Evolutionary conservation across 495 filamentous ascomycete species (phyloP), one percentile per base, ranked within the genome.

Genomic region (Aspergillus heteromorphus): DNA sequence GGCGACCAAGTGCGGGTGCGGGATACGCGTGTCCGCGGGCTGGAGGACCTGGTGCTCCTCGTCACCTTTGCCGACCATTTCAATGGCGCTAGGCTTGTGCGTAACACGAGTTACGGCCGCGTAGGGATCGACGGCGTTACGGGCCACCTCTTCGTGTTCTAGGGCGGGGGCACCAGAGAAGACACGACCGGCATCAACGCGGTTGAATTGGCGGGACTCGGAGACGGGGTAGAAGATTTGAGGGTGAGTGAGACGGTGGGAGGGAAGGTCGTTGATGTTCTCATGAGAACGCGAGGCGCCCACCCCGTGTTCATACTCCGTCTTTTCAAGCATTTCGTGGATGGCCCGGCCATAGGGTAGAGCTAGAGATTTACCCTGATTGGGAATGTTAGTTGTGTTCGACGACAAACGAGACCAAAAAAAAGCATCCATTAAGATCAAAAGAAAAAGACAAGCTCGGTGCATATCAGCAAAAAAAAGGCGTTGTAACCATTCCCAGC

Each of bases 161-260:
- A 71, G 54, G 5, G 67, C 65, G 4, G 75, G 75, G 14, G 75
- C 75, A n/a, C 58, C 73, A 36, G 77, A 72, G 71, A 98, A 97
- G 36, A 88, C 90, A 58, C 86, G 85, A 34, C 87, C 95, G 7
- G 93, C 95, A 67, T 97, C 92, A 23, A 72, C 80, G 66, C 95
- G 89, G 5, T 88, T 97, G 69, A 96, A 97, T 31, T 85, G 74
- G 18, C 89, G 85, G 16, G 92, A 96, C 70, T 98, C 93, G 9
- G 93, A 87, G 43, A 86, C 83, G 4, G 95, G 93, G 67, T 89
- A 81, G 73, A 97, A 98, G 38, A 96, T 81, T 73, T 97, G 93
- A 52, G 86, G 79, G 45, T 79, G 78, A 0, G 93, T 96, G 45
- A 82, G 68, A 23, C 82, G 81, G 71, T 97, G 92, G 25, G 90